Conservation (phyloP, 345 rosid genomes). For the Arabis alpina region DNA sequence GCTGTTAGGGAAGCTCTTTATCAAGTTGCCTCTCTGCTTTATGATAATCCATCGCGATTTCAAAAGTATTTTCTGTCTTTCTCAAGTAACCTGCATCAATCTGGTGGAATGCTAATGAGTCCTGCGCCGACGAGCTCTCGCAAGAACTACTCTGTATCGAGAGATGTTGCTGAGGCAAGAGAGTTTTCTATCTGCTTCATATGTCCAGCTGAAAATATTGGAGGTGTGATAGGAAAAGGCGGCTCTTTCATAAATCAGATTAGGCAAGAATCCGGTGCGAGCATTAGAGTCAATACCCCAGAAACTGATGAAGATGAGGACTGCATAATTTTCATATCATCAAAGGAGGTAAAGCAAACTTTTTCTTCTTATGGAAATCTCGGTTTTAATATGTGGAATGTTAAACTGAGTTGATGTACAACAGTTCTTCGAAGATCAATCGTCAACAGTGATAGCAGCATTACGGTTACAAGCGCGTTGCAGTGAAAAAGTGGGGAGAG, state of each 20-base stretch:
- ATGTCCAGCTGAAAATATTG: constrained; percentile 65
- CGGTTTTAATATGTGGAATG: background rate
- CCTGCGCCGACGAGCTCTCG: constrained; percentile 57
- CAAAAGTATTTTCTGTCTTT: constrained; percentile 61
- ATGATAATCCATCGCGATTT: constrained; percentile 70
- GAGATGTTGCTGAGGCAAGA: constrained; percentile 55
- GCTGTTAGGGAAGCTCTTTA: constrained; percentile 60
- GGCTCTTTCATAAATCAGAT: constrained; percentile 67
- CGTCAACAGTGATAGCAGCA: constrained; percentile 67
- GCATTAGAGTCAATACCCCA: constrained; percentile 62
- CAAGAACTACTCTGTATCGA: constrained; percentile 51
- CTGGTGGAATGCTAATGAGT: constrained; percentile 52
- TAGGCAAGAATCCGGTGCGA: constrained; percentile 71
- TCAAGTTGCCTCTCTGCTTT: constrained; percentile 61
- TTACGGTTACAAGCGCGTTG: constrained; percentile 68
- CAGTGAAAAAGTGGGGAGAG: constrained; percentile 68
- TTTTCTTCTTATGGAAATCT: background rate
- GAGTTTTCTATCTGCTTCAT: constrained; percentile 65
- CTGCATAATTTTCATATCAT: constrained; percentile 58
- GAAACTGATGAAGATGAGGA: constrained; percentile 66
- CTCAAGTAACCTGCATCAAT: constrained; percentile 42
- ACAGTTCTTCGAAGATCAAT: constrained; percentile 67
- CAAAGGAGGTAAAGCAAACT: constrained; percentile 58
- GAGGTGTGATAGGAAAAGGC: constrained; percentile 75
- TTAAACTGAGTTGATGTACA: background rate